A percentile compares a stretch with the other conserved stretches of the same genome.
phyloP scores from a whole-genome alignment of 768 basidiomycete species.

The Psilocybe cyanescens region DNA sequence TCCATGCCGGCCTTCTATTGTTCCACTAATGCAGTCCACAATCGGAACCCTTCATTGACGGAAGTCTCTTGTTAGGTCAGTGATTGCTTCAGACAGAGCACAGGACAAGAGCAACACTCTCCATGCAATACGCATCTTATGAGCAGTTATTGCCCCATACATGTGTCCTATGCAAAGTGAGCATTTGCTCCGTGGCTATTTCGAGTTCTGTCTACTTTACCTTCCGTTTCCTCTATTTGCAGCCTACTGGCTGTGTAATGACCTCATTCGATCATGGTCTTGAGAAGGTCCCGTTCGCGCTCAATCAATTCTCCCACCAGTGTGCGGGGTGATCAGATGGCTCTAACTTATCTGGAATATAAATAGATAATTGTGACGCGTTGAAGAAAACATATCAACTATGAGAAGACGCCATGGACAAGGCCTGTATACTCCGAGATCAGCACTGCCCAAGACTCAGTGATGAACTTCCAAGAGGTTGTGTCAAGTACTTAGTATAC shows the following conservation, averaged over 20 bases:
- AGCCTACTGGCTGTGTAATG: slow-evolving; percentile 12
- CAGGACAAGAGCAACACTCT: not conserved
- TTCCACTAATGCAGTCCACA: not conserved
- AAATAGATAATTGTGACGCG: not conserved
- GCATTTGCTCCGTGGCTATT: not conserved
- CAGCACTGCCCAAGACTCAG: not conserved
- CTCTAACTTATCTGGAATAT: not conserved
- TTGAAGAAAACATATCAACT: not conserved
- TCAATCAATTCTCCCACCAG: not conserved
- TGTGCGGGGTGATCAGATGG: not conserved
- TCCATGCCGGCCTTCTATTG: not conserved
- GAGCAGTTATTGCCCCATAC: not conserved
- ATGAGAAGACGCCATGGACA: not conserved
- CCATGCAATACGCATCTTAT: not conserved
- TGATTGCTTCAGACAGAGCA: not conserved
- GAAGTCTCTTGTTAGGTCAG: too few species aligned
- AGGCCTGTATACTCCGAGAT: not conserved
- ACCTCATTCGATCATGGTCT: slow-evolving; percentile 10
- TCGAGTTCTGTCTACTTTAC: not conserved
- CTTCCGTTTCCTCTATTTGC: slow-evolving; percentile 4
- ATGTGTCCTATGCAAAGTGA: not conserved
- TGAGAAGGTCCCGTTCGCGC: not conserved
- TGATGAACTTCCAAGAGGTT: not conserved
- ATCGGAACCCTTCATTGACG: too few species aligned
- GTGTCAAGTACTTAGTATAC: not conserved